Percentiles rank a stretch among this genome's conserved stretches.
phyloP scores from a whole-genome alignment of 169 alveolate species.

The Cryptosporidium muris region DNA sequence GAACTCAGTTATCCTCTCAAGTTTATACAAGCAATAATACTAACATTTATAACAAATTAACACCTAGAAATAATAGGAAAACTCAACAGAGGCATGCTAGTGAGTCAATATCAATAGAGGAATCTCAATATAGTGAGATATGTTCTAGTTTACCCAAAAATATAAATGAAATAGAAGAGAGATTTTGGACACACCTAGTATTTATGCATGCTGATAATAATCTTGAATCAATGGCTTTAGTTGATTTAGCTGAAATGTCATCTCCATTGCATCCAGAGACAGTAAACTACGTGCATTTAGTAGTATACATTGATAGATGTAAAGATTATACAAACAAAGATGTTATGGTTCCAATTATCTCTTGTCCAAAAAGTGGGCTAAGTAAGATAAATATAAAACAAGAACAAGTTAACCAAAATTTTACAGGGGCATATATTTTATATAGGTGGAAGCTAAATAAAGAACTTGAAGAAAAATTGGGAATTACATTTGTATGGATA shows the following conservation, averaged over 20 bases:
- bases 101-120: too few species aligned
- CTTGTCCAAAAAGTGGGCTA: slow-evolving; percentile 65
- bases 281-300: slow-evolving; percentile 74
- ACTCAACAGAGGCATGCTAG: too few species aligned
- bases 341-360: slow-evolving; percentile 32
- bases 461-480: slow-evolving; percentile 59
- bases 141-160: slow-evolving; percentile 27
- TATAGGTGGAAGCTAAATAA: slow-evolving; percentile 61
- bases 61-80: too few species aligned
- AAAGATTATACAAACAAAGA: slow-evolving; percentile 56
- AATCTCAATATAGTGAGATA: neutral
- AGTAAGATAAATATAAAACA: slow-evolving; percentile 23
- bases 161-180: neutral
- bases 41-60: too few species aligned
- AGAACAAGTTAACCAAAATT: slow-evolving; percentile 49
- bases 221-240: slow-evolving; percentile 76
- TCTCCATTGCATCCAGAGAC: slow-evolving; percentile 72
- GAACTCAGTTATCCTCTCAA: too few species aligned
- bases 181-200: slow-evolving; percentile 74
- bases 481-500: slow-evolving; percentile 76
- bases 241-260: slow-evolving; percentile 75
- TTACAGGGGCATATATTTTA: slow-evolving; percentile 73
- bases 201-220: slow-evolving; percentile 80
- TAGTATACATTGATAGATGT: slow-evolving; percentile 75
- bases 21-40: too few species aligned